These are phyloP conservation scores for Urostyla sp. DNA, from an alignment of 73 alveolate species.

Conservation along the genomic window DNA sequence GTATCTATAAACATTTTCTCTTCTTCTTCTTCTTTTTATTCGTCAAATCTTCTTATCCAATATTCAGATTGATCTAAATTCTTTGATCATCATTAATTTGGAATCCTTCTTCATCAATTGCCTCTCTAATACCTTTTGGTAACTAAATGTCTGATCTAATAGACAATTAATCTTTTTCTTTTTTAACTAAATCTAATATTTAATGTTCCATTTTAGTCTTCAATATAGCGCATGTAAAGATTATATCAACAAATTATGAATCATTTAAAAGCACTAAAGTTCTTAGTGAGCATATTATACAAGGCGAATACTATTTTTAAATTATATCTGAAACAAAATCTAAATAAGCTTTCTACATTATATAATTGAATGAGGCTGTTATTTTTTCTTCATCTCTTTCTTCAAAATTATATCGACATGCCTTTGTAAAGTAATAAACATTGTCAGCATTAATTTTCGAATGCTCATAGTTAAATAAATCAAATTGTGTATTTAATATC, in stretches of 20 bases:
- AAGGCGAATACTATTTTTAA: slow-evolving; percentile 28
- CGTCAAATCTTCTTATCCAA: slow-evolving; percentile 1
- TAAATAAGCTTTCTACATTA: slow-evolving; percentile 45
- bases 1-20: slow-evolving; percentile 13
- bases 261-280: slow-evolving; percentile 4
- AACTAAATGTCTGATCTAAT: slow-evolving; percentile 23
- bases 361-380: slow-evolving; percentile 15
- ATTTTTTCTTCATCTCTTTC: slow-evolving; percentile 31
- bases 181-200: not conserved
- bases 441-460: slow-evolving; percentile 6
- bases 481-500: slow-evolving; percentile 31
- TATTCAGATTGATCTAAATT: slow-evolving; percentile 14
- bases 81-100: slow-evolving; percentile 2
- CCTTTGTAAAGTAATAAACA: not conserved
- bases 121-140: slow-evolving; percentile 22
- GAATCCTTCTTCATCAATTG: slow-evolving; percentile 15
- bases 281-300: slow-evolving; percentile 32
- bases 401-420: slow-evolving; percentile 43
- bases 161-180: slow-evolving; percentile 14
- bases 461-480: slow-evolving; percentile 23
- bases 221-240: slow-evolving; percentile 36
- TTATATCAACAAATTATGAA: slow-evolving; percentile 28
- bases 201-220: slow-evolving; percentile 29
- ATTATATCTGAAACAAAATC: slow-evolving; percentile 11
- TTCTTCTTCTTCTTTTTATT: slow-evolving; percentile 6